Base-by-base conservation (phyloP, 192 early-diverging fungal genomes). In the Hyaloraphidium curvatum region DNA sequence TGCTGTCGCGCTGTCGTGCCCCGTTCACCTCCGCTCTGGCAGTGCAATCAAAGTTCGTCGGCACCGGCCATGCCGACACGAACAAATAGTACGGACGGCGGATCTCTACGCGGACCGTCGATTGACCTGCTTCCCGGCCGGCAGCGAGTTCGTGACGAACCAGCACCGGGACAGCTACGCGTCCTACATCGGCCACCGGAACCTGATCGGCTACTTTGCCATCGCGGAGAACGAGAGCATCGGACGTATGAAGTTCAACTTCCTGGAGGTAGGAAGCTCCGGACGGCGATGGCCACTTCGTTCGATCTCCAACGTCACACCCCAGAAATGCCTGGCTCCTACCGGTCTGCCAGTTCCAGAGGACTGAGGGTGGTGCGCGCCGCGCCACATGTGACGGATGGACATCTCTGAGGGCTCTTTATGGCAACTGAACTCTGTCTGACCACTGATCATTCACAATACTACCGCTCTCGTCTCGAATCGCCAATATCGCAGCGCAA, bases 11-110 rank as follows among this genome's bases (percentile, higher is more conserved):
- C 50, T 53, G 2, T 13, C 19, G 19, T 2, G 17, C 19, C 11
- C 1, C 43, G 0, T 27, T 55, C 13, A n/a, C n/a, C n/a, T n/a
- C n/a, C n/a, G n/a, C 39, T 9, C 25, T 50, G 40, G 11, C 52
- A 81, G 79, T 86, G 30, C 84, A 87, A 68, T 83, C 81, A 23
- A 86, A 84, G 67, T 81, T 86, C 55, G 80, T 86, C 21, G 88
- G 88, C 51, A 91, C 86, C 17, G 88, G 88, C 53, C 83, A 91
- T 57, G 85, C 88, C 19, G 88, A 91, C 55, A 91, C 88, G 31
- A 83, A 76, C 50, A 86, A 86, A 71, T 80, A 74, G 87, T 87
- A 79, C 73, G 67, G 58, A 13, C 1, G 14, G n/a, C n/a, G n/a
- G n/a, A n/a, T n/a, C n/a, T n/a, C n/a, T n/a, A n/a, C n/a, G n/a